Conservation (phyloP, 805 yeast genomes). For the Hagleromyces aurorensis region DNA sequence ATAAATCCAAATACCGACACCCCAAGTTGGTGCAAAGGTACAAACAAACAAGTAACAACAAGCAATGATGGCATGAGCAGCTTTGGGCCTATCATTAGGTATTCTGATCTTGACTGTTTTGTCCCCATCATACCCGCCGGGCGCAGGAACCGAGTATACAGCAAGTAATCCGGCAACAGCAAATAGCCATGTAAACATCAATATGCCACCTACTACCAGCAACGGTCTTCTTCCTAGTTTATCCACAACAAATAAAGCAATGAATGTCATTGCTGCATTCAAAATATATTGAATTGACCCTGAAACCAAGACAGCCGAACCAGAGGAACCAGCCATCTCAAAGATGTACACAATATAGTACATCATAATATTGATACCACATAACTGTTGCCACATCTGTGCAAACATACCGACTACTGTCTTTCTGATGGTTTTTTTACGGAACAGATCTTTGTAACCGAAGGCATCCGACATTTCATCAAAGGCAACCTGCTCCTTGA, state of each 20-base stretch:
- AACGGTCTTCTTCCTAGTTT: constrained; percentile 63
- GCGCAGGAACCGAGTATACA: constrained; percentile 39
- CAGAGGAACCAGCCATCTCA: constrained; percentile 53
- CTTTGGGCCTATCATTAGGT: constrained; percentile 29
- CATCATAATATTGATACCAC: constrained; percentile 64
- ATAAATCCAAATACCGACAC: constrained; percentile 55
- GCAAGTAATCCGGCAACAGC: constrained; percentile 21
- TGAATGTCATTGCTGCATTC: constrained; percentile 46
- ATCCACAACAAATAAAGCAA: constrained; percentile 53
- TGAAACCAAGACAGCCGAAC: constrained; percentile 48
- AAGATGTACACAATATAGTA: constrained; percentile 60
- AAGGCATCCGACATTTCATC: constrained; percentile 21
- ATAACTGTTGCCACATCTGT: constrained; percentile 63
- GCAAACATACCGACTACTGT: constrained; percentile 54
- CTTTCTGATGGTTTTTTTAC: constrained; percentile 50
- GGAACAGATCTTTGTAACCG: constrained; percentile 37
- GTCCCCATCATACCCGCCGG: constrained; percentile 34
- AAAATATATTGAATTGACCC: constrained; percentile 46
- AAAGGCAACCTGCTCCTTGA: constrained; percentile 31
- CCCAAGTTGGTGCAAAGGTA: constrained; percentile 56
- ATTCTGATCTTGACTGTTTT: constrained; percentile 10
- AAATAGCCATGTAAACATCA: constrained; percentile 38
- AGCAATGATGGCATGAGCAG: constrained; percentile 57
- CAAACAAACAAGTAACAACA: constrained; percentile 49
- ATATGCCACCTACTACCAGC: constrained; percentile 39